phyloP scores from a whole-genome alignment of 2,329 filamentous ascomycete genomes.

The Thermoascus crustaceus region DNA sequence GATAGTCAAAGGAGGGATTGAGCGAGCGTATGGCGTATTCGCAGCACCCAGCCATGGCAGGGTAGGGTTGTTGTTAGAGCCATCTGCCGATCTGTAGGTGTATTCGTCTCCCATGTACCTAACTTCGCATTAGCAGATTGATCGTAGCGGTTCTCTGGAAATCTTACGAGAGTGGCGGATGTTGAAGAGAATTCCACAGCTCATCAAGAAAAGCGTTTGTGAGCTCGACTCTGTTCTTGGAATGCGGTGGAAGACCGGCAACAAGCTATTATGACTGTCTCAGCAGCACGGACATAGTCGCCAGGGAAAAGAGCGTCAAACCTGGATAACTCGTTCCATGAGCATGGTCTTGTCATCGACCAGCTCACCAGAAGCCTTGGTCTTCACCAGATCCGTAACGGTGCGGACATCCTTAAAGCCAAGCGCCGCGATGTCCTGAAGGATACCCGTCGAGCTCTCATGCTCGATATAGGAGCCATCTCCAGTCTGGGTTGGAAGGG shows the following conservation, averaged over 20 bases:
- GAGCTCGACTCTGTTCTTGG: conserved; percentile 53
- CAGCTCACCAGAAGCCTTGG: conserved; percentile 55
- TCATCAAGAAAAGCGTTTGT: conserved; percentile 61
- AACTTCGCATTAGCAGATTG: conserved; percentile 8
- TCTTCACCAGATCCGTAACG: conserved; percentile 51
- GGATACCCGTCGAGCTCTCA: conserved; percentile 44
- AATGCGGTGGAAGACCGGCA: conserved; percentile 54
- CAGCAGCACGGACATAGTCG: not conserved
- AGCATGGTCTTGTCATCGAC: conserved; percentile 69
- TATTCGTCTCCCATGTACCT: conserved; percentile 47
- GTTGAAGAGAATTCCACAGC: conserved; percentile 64
- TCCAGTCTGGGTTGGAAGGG: conserved; percentile 55
- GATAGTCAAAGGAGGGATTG: conserved; percentile 51
- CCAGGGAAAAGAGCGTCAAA: conserved; percentile 14
- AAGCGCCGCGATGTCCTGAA: conserved; percentile 52
- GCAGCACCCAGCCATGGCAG: conserved; percentile 60
- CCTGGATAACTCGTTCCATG: conserved; percentile 63
- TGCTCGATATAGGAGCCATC: conserved; percentile 52
- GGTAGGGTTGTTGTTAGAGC: conserved; percentile 62
- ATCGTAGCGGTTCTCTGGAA: not conserved
- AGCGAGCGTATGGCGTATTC: conserved; percentile 58
- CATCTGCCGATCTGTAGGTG: conserved; percentile 61
- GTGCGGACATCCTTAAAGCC: conserved; percentile 54
- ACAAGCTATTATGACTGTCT: conserved; percentile 45
- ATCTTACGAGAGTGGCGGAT: conserved; percentile 58